Percentiles rank a stretch among this genome's conserved stretches.
Evolutionary conservation across 1,284 basidiomycete genomes (phyloP).

Genomic region (Ustilago trichophora): DNA sequence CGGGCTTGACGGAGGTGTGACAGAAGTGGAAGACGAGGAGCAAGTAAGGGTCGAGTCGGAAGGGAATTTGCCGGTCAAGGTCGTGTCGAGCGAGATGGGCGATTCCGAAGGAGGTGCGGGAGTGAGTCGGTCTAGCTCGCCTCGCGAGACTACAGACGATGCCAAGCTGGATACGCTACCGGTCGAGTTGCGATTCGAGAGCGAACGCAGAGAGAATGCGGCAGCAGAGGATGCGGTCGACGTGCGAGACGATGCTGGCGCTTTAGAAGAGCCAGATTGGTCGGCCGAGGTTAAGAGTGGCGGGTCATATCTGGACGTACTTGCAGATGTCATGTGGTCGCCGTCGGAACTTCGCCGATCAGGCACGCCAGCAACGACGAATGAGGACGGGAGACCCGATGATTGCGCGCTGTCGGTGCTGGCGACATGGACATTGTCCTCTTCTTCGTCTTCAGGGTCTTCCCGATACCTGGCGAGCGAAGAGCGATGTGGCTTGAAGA

Average conservation of each 20-base stretch:
- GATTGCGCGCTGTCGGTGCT: background rate
- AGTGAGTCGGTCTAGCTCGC: slow-evolving; percentile 23
- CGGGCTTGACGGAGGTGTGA: slow-evolving; percentile 29
- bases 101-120: slow-evolving; percentile 12
- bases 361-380: background rate
- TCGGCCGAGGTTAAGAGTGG: slow-evolving; percentile 8
- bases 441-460: slow-evolving; percentile 14
- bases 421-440: background rate
- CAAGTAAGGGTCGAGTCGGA: slow-evolving; percentile 5
- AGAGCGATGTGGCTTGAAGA: slow-evolving; percentile 21
- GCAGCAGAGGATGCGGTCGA: slow-evolving; percentile 51
- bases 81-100: slow-evolving; percentile 3
- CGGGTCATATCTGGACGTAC: background rate
- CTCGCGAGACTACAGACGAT: slow-evolving; percentile 21
- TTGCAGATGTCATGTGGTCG: background rate
- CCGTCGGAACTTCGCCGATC: slow-evolving; percentile 16
- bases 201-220: slow-evolving; percentile 48
- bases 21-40: slow-evolving; percentile 11
- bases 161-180: slow-evolving; percentile 47
- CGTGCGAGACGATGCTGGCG: slow-evolving; percentile 36
- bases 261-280: slow-evolving; percentile 2
- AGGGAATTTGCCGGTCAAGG: slow-evolving; percentile 2
- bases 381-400: slow-evolving; percentile 2
- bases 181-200: slow-evolving; percentile 54
- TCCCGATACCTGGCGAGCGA: slow-evolving; percentile 24